These are phyloP conservation scores for Bertia moriformis DNA, from an alignment of 2,329 filamentous ascomycete species.

Conservation along the genomic window DNA sequence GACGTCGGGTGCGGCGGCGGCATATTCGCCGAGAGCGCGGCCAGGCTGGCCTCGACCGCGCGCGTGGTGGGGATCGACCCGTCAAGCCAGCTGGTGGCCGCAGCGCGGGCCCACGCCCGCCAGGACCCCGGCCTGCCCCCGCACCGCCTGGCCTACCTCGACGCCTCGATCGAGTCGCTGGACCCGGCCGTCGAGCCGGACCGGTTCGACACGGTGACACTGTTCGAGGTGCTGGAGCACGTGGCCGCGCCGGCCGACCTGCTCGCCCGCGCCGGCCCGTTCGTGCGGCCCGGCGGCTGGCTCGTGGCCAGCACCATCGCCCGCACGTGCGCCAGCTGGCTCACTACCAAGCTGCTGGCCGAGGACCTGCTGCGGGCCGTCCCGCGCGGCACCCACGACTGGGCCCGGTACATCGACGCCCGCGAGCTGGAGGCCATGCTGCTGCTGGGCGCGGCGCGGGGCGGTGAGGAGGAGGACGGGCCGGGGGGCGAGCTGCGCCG, in stretches of 20 bases:
- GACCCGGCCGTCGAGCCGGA: conserved; percentile 20
- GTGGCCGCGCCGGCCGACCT: conserved; percentile 65
- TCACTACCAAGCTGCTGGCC: conserved; percentile 82
- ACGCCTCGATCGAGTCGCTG: conserved; percentile 64
- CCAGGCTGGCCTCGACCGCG: conserved; percentile 46
- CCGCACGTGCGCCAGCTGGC: conserved; percentile 73
- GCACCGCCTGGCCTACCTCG: conserved; percentile 49
- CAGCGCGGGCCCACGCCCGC: conserved; percentile 64
- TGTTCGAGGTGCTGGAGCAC: conserved; percentile 95
- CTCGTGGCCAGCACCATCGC: conserved; percentile 85
- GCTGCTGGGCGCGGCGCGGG: conserved; percentile 21
- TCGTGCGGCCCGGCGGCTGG: conserved; percentile 85
- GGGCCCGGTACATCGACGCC: conserved; percentile 88
- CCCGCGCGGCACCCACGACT: conserved; percentile 85
- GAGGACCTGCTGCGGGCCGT: conserved; percentile 81
- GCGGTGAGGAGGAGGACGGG: conserved; percentile 13
- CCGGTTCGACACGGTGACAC: conserved; percentile 64
- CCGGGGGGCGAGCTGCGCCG: too few species aligned
- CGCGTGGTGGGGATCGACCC: conserved; percentile 68
- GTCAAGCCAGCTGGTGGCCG: conserved; percentile 54
- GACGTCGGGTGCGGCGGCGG: conserved; percentile 93
- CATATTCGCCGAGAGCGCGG: conserved; percentile 83
- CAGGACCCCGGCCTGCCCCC: conserved; percentile 53
- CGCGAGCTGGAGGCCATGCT: conserved; percentile 46
- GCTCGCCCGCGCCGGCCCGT: conserved; percentile 53